These are phyloP conservation scores for Amauroascus verrucosus DNA, from an alignment of 2,329 filamentous ascomycete genomes.

Conservation along the genomic window DNA sequence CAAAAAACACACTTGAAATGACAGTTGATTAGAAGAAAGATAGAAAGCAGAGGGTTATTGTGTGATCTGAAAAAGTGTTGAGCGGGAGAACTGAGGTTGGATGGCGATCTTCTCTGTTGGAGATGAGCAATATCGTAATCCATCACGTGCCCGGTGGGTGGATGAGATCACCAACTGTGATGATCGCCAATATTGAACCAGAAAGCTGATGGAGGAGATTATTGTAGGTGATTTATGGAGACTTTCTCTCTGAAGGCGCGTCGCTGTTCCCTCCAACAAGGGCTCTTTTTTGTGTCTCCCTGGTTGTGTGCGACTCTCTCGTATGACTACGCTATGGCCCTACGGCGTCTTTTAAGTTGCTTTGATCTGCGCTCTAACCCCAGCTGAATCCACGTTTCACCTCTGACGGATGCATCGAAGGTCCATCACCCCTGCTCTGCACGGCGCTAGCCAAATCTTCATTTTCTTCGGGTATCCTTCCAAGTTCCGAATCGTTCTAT, in stretches of 20 bases:
- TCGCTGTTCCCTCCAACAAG: not conserved
- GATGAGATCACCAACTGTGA: constrained; percentile 8
- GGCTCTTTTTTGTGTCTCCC: not conserved
- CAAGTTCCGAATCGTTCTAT: not conserved
- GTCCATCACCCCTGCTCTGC: not conserved
- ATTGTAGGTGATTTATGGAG: not conserved
- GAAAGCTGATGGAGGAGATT: not conserved
- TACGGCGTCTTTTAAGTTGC: constrained; percentile 1
- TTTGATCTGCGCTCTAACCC: constrained; percentile 3
- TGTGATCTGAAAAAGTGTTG: no score
- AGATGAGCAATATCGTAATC: not conserved
- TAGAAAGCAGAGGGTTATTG: not conserved
- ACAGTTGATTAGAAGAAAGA: not conserved
- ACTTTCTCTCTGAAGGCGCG: not conserved
- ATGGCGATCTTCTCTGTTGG: not conserved
- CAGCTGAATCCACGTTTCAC: constrained; percentile 10
- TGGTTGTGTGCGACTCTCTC: not conserved
- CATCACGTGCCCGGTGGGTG: constrained; percentile 7
- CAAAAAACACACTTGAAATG: not conserved
- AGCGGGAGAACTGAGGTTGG: no score
- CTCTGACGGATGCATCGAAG: constrained; percentile 5
- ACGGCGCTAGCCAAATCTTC: not conserved
- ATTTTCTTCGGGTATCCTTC: not conserved
- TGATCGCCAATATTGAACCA: not conserved
- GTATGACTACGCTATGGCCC: not conserved